Conservation (phyloP, 805 yeast genomes). For the Cyberlindnera mycetangii region DNA sequence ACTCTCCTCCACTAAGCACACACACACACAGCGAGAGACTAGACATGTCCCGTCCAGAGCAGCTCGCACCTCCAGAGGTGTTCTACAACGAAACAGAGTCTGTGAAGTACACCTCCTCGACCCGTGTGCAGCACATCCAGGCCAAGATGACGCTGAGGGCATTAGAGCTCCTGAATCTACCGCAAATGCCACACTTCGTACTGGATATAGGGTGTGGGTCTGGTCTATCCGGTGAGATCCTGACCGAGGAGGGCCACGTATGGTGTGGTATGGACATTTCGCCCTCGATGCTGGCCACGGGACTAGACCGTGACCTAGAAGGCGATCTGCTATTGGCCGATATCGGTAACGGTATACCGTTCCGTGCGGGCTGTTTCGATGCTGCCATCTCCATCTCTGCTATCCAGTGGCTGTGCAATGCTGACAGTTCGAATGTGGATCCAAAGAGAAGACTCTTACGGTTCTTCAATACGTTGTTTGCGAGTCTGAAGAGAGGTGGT, state of each 20-base stretch:
- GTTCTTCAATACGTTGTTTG: slow-evolving; percentile 86
- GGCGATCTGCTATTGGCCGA: slow-evolving; percentile 92
- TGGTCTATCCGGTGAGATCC: slow-evolving; percentile 90
- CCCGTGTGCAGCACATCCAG: slow-evolving; percentile 97
- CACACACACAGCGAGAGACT: neutral
- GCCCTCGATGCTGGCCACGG: slow-evolving; percentile 94
- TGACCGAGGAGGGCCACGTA: slow-evolving; percentile 87
- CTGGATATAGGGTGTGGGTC: slow-evolving; percentile 97
- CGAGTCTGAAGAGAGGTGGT: slow-evolving; percentile 87
- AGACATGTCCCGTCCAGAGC: slow-evolving; percentile 91
- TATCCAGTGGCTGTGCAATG: slow-evolving; percentile 97
- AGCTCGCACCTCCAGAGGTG: slow-evolving; percentile 93
- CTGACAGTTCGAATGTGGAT: slow-evolving; percentile 77
- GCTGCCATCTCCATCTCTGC: slow-evolving; percentile 95
- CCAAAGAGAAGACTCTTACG: slow-evolving; percentile 78
- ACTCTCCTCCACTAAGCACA: too few relatives aligned
- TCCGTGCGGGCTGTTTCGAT: slow-evolving; percentile 94
- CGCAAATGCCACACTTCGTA: slow-evolving; percentile 50
- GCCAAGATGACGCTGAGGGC: slow-evolving; percentile 97
- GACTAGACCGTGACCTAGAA: slow-evolving; percentile 85
- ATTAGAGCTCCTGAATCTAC: slow-evolving; percentile 73
- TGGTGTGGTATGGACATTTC: slow-evolving; percentile 98
- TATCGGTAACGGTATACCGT: slow-evolving; percentile 92
- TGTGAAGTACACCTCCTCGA: slow-evolving; percentile 81
- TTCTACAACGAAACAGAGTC: slow-evolving; percentile 92